Base-by-base conservation (phyloP, 2,329 filamentous ascomycete genomes). In the Xylariaceae sp. region DNA sequence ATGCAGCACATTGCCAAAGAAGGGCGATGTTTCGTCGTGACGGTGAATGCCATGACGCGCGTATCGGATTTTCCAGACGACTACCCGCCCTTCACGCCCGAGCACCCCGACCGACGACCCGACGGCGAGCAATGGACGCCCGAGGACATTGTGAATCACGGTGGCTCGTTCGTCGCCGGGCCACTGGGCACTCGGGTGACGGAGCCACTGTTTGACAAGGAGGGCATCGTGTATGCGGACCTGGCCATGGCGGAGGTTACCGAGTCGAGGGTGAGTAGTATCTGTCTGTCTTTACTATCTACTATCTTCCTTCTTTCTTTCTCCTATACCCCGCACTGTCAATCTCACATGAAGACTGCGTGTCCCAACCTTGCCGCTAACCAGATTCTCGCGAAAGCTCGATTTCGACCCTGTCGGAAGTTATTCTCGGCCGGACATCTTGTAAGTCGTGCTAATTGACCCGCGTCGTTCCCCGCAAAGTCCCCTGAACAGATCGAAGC, bases 1-100 rank as follows among this genome's bases (percentile, higher is more conserved):
- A 76, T 76, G 74, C 74, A 76, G 56, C 75, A 77, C 58, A 76
- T 77, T 30, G 75, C 75, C n/a, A 77, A 77, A 60, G 75, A 77
- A 59, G 75, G 75, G 9, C 71, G 75, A 37, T 77, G 75, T 61
- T 77, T 77, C 58, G 74, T 77, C 2, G 72, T 77, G 4, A 74
- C 73, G 0, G 73, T 74, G 44, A 77, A 77, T 58, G 72, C 75
- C 34, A 71, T 75, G 61, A 75, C 72, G 63, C 75, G 67, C 55
- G 73, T 76, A 7, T 74, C 74, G 0, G 75, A 77, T 55, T 77
- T 76, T 51, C 75, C 75, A 11, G 23, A 66, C 1, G 75, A 77
- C 52, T 77, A 77, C 53, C 75, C 75, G 7, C 75, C 75, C 6
- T 77, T 77, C 63, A 71, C 71, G 7, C 61, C 68, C 15, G 73